phyloP scores from a whole-genome alignment of 371 early-diverging fungal genomes.

The Mucor plumbeus region DNA sequence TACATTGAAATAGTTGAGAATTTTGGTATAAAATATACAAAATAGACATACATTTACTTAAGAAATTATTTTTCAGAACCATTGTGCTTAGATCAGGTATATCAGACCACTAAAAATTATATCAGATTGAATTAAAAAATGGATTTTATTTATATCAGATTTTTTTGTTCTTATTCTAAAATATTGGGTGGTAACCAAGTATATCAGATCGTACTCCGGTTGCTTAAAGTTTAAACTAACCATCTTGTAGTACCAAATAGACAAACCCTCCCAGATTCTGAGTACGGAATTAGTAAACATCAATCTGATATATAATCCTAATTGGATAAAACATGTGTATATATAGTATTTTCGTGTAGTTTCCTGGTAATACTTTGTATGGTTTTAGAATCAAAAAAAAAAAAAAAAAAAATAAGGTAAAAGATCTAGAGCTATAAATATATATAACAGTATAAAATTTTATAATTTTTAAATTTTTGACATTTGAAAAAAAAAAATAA shows the following conservation, averaged over 20 bases:
- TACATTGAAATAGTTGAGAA: neutral
- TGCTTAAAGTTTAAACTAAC: neutral
- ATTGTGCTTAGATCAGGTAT: constrained; percentile 1
- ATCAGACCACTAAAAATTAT: neutral
- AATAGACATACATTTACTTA: neutral
- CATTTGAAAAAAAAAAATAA: neutral
- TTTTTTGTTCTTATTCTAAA: constrained; percentile 2
- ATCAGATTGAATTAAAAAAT: neutral
- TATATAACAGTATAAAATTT: too few relatives aligned
- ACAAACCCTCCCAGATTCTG: neutral
- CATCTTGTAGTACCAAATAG: constrained; percentile 1
- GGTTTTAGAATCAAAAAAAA: neutral
- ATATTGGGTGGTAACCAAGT: neutral
- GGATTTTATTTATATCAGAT: neutral
- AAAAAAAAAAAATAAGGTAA: neutral
- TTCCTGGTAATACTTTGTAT: neutral
- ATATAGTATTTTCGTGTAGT: neutral
- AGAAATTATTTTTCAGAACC: neutral
- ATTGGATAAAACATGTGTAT: neutral
- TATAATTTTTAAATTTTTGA: neutral
- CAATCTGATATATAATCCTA: constrained; percentile 7
- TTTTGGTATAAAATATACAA: too few relatives aligned
- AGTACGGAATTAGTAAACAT: constrained; percentile 1
- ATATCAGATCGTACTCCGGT: constrained; percentile 7
- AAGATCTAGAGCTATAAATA: neutral